Percentiles rank a stretch among this genome's conserved stretches.
phyloP scores from a whole-genome alignment of 169 alveolate species.

The Ichthyophthirius multifiliis region DNA sequence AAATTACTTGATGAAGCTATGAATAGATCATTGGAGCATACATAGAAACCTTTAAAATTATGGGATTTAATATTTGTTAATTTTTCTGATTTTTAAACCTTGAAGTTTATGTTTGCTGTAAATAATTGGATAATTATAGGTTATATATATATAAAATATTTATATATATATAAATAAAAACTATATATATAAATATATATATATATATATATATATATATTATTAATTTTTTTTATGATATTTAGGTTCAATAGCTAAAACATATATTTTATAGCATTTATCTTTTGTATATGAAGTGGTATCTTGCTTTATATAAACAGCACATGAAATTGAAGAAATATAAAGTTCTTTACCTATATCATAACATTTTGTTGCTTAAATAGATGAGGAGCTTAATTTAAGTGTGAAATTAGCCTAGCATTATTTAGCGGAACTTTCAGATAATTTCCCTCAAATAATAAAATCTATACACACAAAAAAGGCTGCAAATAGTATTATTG shows the following conservation, averaged over 20 bases:
- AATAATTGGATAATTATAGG: constrained; percentile 31
- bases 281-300: constrained; percentile 41
- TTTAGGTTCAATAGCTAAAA: constrained; percentile 12
- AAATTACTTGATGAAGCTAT: constrained; percentile 35
- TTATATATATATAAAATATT: too few relatives aligned
- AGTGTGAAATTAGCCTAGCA: constrained; percentile 27
- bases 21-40: constrained; percentile 43
- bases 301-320: constrained; percentile 24
- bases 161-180: too few relatives aligned
- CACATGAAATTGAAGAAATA: constrained; percentile 39
- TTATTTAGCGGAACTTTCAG: constrained; percentile 7
- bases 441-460: constrained; percentile 26
- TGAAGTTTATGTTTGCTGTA: constrained; percentile 14
- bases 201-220: too few relatives aligned
- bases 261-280: constrained; percentile 28
- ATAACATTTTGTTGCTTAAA: constrained; percentile 4
- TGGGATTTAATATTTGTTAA: constrained; percentile 34
- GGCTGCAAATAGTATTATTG: constrained; percentile 27
- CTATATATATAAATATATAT: background rate
- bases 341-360: constrained; percentile 17
- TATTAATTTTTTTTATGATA: too few relatives aligned
- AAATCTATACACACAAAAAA: constrained; percentile 34
- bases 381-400: constrained; percentile 19
- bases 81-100: constrained; percentile 24
- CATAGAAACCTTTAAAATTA: constrained; percentile 12